Evolutionary conservation across 352 stramenopile species (phyloP), one percentile per base, ranked within the genome.

Genomic region (Pythium grandisporangium): DNA sequence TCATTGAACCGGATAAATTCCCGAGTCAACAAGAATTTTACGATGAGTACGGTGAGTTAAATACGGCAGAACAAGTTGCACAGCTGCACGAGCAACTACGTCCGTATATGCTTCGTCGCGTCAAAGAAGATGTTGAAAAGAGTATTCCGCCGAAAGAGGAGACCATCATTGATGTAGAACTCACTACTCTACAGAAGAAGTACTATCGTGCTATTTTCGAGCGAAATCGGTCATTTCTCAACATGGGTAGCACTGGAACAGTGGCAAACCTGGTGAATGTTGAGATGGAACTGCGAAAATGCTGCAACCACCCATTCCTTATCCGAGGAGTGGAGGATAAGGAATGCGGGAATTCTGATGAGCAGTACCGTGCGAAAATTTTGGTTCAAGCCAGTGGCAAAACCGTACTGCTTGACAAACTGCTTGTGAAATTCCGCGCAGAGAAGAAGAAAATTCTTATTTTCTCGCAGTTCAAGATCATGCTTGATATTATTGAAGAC

Each of bases 101-200:
- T 30, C 96, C 96, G 16, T 99, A 98, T 58, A 98, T 99, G 91
- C 71, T 99, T 40, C 93, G 97, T 38, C 92, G 96, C 43, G 93
- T 99, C 11, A 99, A 99, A 62, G 96, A 99, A 71, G 97, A 99
- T 70, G 97, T 99, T 6, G 97, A 98, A 32, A 99, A 99, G 66
- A 98, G 98, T 60, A 99, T 99, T 48, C 94, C 94, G 7, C 82
- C 88, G 19, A 97, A 97, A 51, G 94, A 99, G 63, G 97, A 99
- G 62, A 99, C 96, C n/a, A 95, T 99, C 29, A 96, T 99, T 53
- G 96, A 99, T 74, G 96, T 99, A 14, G 97, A 99, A 61, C 75
- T 99, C n/a, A 99, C 96, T 27, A 98, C 90, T 13, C 85, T 99
- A 61, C 97, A 99, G 62, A 99, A 99, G 62, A 92, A 93, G 38